Percentiles rank a stretch among this genome's conserved stretches.
phyloP scores from a whole-genome alignment of 2,329 filamentous ascomycete genomes.

The Colletotrichum horii region DNA sequence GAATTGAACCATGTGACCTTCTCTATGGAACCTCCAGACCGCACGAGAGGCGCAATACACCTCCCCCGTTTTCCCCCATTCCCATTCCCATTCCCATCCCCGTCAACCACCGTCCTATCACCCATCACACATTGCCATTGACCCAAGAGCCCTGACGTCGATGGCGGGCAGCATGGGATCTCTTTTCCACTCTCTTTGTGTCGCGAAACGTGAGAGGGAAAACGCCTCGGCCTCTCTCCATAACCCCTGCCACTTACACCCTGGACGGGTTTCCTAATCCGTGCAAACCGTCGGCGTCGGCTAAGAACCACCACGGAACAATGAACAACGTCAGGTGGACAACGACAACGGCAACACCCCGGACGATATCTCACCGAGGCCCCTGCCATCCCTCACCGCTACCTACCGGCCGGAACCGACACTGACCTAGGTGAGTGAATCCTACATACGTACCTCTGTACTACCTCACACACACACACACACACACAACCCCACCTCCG shows the following conservation, averaged over 20 bases:
- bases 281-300: background rate
- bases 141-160: background rate
- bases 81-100: background rate
- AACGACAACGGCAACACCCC: background rate
- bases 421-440: background rate
- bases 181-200: background rate
- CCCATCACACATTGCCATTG: background rate
- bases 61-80: background rate
- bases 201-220: background rate
- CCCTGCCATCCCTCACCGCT: background rate
- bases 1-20: background rate
- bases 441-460: background rate
- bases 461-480: background rate
- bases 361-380: conserved; percentile 3
- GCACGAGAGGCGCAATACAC: background rate
- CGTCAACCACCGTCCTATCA: background rate
- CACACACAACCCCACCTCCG: background rate
- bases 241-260: background rate
- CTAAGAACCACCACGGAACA: background rate
- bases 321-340: background rate
- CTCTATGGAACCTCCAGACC: background rate
- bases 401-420: background rate
- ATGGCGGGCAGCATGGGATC: background rate
- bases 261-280: background rate
- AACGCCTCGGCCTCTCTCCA: background rate